A percentile compares a stretch with the other conserved stretches of the same genome.
Conservation (phyloP, 23 red algal genomes). For the Gracilaria vermiculophylla region DNA sequence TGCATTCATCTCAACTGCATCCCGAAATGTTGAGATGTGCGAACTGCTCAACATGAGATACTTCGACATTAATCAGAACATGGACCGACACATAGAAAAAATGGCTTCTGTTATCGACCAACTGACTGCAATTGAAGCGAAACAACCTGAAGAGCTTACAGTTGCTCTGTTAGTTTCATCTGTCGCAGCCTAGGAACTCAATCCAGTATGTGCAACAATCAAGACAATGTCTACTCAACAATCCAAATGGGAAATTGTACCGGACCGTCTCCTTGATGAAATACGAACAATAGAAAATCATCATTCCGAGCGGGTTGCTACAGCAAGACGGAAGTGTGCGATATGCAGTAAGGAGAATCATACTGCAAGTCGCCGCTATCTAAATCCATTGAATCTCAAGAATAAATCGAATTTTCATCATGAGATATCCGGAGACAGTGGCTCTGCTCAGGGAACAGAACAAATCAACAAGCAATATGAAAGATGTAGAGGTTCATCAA, state of each 20-base stretch:
- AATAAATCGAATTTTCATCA: slow-evolving; percentile 6
- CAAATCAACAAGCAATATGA: not conserved
- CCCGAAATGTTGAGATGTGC: not conserved
- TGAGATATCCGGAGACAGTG: not conserved
- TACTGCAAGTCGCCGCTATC: not conserved
- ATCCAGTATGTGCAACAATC: slow-evolving; percentile 11
- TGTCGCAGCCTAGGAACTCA: not conserved
- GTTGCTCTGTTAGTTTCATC: slow-evolving; percentile 25
- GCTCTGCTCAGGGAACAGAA: not conserved
- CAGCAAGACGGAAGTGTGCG: not conserved
- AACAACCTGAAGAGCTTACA: not conserved
- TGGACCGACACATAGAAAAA: slow-evolving; percentile 18
- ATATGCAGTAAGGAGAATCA: not conserved
- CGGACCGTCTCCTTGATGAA: slow-evolving; percentile 22
- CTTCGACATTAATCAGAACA: not conserved
- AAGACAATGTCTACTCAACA: slow-evolving; percentile 18
- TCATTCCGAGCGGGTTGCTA: not conserved
- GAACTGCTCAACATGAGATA: not conserved
- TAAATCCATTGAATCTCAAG: too few relatives aligned
- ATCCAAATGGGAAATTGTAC: slow-evolving; percentile 17
- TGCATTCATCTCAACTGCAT: not conserved
- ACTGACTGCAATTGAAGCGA: not conserved
- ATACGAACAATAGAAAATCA: not conserved
- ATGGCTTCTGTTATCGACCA: not conserved
- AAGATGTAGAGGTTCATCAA: too few relatives aligned